Percentiles rank a stretch among this genome's conserved stretches.
Conservation (phyloP, 345 rosid genomes). For the Eucalyptus pauciflora region DNA sequence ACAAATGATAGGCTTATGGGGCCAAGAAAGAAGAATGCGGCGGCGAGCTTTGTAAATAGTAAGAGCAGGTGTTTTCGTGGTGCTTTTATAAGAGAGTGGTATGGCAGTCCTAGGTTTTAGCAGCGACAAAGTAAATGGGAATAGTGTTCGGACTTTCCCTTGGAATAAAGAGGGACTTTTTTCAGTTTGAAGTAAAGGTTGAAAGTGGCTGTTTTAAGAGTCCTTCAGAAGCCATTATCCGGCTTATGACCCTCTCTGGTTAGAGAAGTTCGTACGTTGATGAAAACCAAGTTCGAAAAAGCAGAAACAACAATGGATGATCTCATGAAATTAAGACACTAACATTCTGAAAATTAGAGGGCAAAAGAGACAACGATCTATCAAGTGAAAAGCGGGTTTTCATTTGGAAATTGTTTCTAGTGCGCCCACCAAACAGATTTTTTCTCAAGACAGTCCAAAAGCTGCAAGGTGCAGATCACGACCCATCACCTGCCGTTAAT, state of each 20-base stretch:
- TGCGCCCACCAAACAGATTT: neutral
- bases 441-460: neutral
- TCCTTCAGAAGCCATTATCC: neutral
- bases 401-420: neutral
- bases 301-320: neutral
- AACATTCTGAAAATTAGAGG: neutral
- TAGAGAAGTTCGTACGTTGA: neutral
- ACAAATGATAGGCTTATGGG: neutral
- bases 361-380: neutral
- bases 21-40: neutral
- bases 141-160: neutral
- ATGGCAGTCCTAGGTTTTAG: neutral
- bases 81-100: neutral
- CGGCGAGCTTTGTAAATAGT: neutral
- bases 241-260: neutral
- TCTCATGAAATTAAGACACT: neutral
- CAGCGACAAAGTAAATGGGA: neutral
- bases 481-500: neutral
- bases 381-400: neutral
- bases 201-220: neutral
- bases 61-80: neutral
- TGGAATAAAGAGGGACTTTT: neutral
- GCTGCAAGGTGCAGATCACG: neutral
- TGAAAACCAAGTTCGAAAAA: neutral
- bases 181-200: neutral